A percentile compares a stretch with the other conserved stretches of the same genome.
Conservation (phyloP, 2,329 filamentous ascomycete species). For the Botrytis cinerea region DNA sequence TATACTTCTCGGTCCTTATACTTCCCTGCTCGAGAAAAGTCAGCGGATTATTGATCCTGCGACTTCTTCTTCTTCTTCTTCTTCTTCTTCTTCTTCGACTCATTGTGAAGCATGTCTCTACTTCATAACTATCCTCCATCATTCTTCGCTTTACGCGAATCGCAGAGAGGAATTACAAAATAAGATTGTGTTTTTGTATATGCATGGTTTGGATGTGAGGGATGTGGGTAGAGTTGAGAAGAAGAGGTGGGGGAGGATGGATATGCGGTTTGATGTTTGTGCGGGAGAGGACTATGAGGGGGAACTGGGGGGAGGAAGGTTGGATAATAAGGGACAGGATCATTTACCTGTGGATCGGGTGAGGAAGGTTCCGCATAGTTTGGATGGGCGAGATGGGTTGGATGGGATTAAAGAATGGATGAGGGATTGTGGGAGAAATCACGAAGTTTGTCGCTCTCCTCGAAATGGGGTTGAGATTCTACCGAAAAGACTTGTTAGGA, state of each 20-base stretch:
- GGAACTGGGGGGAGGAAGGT: not conserved
- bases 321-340: not conserved
- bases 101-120: not conserved
- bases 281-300: not conserved
- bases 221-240: not conserved
- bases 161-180: not conserved
- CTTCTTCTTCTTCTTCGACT: not conserved
- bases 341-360: not conserved
- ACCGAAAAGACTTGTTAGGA: not conserved
- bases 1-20: not conserved
- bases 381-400: not conserved
- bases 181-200: not conserved
- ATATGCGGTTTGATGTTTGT: not conserved
- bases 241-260: not conserved
- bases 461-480: rapidly evolving
- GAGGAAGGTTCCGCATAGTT: not conserved
- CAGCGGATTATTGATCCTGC: not conserved
- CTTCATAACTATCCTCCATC: not conserved
- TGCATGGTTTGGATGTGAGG: not conserved
- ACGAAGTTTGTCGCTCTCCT: not conserved
- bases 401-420: not conserved
- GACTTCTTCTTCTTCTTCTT: not conserved
- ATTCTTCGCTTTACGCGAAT: not conserved
- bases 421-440: not conserved
- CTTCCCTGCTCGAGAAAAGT: not conserved